Percentiles rank a stretch among this genome's conserved stretches.
These are phyloP conservation scores for Ambrosia artemisiifolia DNA, from an alignment of 129 eudicot genomes.

Conservation along the genomic window DNA sequence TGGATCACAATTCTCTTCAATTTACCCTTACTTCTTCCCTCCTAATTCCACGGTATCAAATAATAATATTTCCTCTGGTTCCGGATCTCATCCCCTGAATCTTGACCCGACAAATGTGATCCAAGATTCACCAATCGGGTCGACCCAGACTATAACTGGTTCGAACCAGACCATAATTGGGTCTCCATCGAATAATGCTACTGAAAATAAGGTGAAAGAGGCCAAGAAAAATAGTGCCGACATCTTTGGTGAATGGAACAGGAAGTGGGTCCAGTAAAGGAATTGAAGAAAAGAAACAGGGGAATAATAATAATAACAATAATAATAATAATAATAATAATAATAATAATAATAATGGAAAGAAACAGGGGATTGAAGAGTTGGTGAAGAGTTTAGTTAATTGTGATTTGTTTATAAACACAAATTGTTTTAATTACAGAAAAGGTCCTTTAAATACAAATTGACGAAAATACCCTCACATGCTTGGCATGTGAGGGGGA, in stretches of 20 bases:
- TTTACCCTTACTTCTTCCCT: slow-evolving; percentile 51
- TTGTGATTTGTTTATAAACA: slow-evolving; percentile 67
- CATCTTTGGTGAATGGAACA: slow-evolving; percentile 17
- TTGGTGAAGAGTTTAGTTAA: slow-evolving; percentile 46
- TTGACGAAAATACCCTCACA: no score
- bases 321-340: slow-evolving; percentile 35
- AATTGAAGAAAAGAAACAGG: slow-evolving; percentile 15
- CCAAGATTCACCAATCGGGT: slow-evolving; percentile 14
- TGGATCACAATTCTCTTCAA: slow-evolving; percentile 50
- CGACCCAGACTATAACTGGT: no score
- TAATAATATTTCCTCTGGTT: slow-evolving; percentile 19
- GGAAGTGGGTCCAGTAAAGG: slow-evolving; percentile 35
- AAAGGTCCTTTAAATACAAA: no score
- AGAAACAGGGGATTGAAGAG: slow-evolving; percentile 38
- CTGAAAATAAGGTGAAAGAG: slow-evolving; percentile 20
- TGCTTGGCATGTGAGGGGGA: no score
- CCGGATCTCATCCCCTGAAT: slow-evolving; percentile 29
- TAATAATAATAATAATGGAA: slow-evolving; percentile 11
- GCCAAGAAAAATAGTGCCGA: slow-evolving; percentile 17
- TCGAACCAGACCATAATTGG: slow-evolving; percentile 19
- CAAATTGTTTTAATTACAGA: no score
- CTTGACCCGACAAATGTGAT: slow-evolving; percentile 24
- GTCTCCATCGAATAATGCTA: slow-evolving; percentile 15
- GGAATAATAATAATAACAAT: slow-evolving; percentile 45
- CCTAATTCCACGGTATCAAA: slow-evolving; percentile 42